Conservation (phyloP, 2,329 filamentous ascomycete species). For the Colletotrichum australisinense region DNA sequence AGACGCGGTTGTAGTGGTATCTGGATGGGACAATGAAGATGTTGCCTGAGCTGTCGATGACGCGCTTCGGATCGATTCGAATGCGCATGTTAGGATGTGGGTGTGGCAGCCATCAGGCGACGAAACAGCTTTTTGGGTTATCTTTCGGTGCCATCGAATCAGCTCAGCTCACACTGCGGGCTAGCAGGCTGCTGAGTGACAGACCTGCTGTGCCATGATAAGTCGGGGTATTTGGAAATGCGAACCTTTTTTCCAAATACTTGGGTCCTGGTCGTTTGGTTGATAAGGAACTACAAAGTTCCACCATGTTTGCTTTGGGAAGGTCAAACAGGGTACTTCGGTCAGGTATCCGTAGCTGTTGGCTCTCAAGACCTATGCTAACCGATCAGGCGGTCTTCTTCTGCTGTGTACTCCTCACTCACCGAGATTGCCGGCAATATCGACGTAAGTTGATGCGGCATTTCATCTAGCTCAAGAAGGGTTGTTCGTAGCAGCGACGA, state of each 20-base stretch:
- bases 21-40: neutral
- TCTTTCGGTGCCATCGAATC: constrained; percentile 18
- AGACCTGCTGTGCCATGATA: constrained; percentile 9
- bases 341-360: constrained; percentile 11
- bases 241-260: constrained; percentile 16
- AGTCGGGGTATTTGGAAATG: constrained; percentile 10
- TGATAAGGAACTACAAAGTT: constrained; percentile 23
- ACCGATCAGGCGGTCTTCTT: neutral
- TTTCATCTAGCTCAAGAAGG: neutral
- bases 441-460: neutral
- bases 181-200: neutral
- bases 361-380: constrained; percentile 26
- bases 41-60: constrained; percentile 14
- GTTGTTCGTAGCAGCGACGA: neutral
- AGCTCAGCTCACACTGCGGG: neutral
- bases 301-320: constrained; percentile 29
- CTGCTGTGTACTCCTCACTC: neutral
- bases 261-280: neutral
- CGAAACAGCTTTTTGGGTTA: constrained; percentile 12
- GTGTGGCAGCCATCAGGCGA: constrained; percentile 18
- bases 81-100: neutral
- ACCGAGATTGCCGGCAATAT: constrained; percentile 17
- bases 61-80: constrained; percentile 14
- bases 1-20: neutral
- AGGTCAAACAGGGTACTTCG: constrained; percentile 22